Evolutionary conservation across 176 grass and related monocot species (phyloP), one percentile per base, ranked within the genome.

Genomic region (Ensete glaucum): DNA sequence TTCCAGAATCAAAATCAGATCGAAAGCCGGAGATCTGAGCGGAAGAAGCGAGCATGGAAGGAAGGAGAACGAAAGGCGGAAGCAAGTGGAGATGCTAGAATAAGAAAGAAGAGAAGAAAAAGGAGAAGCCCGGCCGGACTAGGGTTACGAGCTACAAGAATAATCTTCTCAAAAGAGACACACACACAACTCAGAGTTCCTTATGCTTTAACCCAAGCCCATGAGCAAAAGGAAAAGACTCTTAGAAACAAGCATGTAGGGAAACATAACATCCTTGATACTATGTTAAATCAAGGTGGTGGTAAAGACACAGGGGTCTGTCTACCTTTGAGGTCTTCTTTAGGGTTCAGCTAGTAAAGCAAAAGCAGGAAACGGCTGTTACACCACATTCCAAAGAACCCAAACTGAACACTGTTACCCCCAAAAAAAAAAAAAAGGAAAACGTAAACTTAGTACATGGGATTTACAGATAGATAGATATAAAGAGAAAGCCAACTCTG

Each of bases 221-320:
- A 82, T 88, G 71, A 84, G 76, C 79, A 90, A 96, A 96, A 96
- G 89, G 82, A 88, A 90, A 86, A 92, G 84, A 80, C 78, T n/a
- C 5, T 20, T 8, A 48, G 20, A 52, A 70, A 51, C 67, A 70
- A 70, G 20, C 17, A 52, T 19, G 20, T 50, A 20, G 67, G 12
- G 9, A 51, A 70, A 70, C 67, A 48, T 17, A 70, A 65, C 63
- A 22, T 11, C 63, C 26, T 65, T 27, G 25, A 65, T 25, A 12
- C 21, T 70, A 43, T 11, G 67, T 0, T 21, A 70, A 22, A 70
- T 70, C 67, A 70, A 70, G 67, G 26, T 20, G 67, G 26, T 20
- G 69, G 19, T 49, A 58, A 51, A 71, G 77, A 71, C 52, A 60
- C 24, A 74, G 66, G 66, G 22, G 65, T 68, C 52, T 20, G 22